Percentiles rank a stretch among this genome's conserved stretches.
Evolutionary conservation across 2,329 filamentous ascomycete genomes (phyloP).

Genomic region (Myriosclerotinia scirpicola): DNA sequence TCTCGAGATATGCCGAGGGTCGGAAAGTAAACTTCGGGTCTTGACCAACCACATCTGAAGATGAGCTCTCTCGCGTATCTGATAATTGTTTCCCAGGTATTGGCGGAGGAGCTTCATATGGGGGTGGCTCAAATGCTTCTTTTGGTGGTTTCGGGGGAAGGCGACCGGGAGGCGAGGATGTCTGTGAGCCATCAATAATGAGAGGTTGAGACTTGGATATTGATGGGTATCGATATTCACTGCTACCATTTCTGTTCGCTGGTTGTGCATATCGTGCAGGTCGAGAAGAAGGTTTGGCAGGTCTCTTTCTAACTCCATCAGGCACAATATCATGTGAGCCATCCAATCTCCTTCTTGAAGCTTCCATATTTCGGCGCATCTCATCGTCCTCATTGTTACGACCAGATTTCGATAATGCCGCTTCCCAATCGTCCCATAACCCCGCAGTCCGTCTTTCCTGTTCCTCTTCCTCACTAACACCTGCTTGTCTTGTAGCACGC

Average conservation of each 20-base stretch:
- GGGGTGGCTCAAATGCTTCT: constrained; percentile 28
- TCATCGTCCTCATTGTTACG: constrained; percentile 43
- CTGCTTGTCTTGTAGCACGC: constrained; percentile 57
- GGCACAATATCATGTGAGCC: constrained; percentile 34
- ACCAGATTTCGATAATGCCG: constrained; percentile 43
- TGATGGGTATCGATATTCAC: constrained; percentile 56
- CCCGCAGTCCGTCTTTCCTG: constrained; percentile 54
- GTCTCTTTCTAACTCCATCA: constrained; percentile 34
- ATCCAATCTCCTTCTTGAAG: constrained; percentile 47
- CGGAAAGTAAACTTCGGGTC: constrained; percentile 65
- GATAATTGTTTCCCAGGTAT: constrained; percentile 35
- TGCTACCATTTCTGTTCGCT: constrained; percentile 28
- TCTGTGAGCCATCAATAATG: constrained; percentile 41
- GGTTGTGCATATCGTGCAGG: constrained; percentile 31
- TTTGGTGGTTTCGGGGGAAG: constrained; percentile 39
- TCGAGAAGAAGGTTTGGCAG: constrained; percentile 33
- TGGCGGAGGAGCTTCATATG: constrained; percentile 19
- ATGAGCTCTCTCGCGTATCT: background rate
- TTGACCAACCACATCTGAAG: constrained; percentile 22
- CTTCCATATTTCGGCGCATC: constrained; percentile 52
- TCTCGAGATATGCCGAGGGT: constrained; percentile 85
- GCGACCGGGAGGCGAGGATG: constrained; percentile 20
- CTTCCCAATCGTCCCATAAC: constrained; percentile 54
- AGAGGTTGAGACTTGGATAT: constrained; percentile 54
- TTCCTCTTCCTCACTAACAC: constrained; percentile 57